Evolutionary conservation across 129 eudicot genomes (phyloP).

Genomic region (Pseudognaphalium luteoalbum): DNA sequence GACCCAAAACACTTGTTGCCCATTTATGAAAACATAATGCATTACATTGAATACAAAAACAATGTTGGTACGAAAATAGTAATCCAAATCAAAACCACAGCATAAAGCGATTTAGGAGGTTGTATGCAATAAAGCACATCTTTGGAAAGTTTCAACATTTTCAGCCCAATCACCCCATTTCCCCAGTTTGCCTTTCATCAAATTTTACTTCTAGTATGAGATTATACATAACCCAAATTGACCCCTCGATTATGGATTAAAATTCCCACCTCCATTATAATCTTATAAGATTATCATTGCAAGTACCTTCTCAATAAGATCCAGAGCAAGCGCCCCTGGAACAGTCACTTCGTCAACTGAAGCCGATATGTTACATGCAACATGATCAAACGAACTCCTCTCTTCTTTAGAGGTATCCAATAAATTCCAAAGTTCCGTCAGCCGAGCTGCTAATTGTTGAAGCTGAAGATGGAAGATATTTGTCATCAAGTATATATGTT

Average conservation of each 20-base stretch:
- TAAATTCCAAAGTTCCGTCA: slow-evolving; percentile 89
- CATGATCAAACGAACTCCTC: slow-evolving; percentile 78
- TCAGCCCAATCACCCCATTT: neutral
- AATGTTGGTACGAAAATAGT: no score
- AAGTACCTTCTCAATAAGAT: slow-evolving; percentile 79
- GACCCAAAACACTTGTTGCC: neutral
- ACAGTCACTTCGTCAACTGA: slow-evolving; percentile 78
- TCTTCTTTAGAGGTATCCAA: slow-evolving; percentile 91
- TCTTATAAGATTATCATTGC: neutral
- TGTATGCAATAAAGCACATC: slow-evolving; percentile 18
- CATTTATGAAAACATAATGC: neutral
- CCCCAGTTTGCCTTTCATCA: no score
- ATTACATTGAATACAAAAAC: neutral
- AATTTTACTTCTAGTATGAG: neutral
- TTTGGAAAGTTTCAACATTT: neutral
- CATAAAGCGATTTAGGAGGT: no score
- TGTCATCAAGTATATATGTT: slow-evolving; percentile 6
- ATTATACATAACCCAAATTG: neutral
- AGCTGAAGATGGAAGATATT: slow-evolving; percentile 50
- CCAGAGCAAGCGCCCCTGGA: slow-evolving; percentile 91
- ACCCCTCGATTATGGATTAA: neutral
- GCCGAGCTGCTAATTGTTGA: slow-evolving; percentile 83
- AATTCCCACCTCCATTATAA: neutral
- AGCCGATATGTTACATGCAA: slow-evolving; percentile 77
- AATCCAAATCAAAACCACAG: no score